Base-by-base conservation (phyloP, 352 stramenopile species). In the Hyaloperonospora brassicae region DNA sequence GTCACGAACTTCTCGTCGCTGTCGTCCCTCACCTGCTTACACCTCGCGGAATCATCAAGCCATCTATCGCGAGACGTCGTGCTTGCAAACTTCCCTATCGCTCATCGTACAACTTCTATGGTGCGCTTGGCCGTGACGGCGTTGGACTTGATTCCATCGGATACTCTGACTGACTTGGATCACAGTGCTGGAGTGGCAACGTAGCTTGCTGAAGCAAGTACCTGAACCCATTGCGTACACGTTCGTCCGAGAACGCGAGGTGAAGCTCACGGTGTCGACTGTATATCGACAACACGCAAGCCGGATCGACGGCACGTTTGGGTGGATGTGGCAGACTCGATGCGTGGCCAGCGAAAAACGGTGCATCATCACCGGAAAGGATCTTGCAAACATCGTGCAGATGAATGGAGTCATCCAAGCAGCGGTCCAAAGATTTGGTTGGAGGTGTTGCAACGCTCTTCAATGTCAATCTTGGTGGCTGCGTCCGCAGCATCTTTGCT, bases 151-250 rank as follows among this genome's bases (percentile, higher is more conserved):
- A 9, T 34, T 34, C 4, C 27, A 34, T 8, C 27, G 27, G 45
- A 17, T 17, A 17, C 17, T 17, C 17, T 17, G 17, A 17, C 4
- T 64, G 63, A 31, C 14, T 44, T 23, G 58, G 25, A 1, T 11
- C 12, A 5, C 34, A 39, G 22, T 69, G 55, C 11, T 72, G 59
- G 7, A 87, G 62, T 34, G 76, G 79, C 24, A 87, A 50, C 1
- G 74, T 81, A 14, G 73, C 63, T 66, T 89, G 79, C 44, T 88
- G 64, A 0, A 90, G 61, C 60, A 88, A 58, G 57, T 72, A 88
- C 44, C 70, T 62, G 30, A 90, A 88, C 38, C 74, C 77, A 65
- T 90, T 69, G 30, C 80, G 77, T 9, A 70, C 55, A 11, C 86
- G 76, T 62, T 84, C 62, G 50, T 81, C 80, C 4, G 76, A 45